phyloP scores from a whole-genome alignment of 371 early-diverging fungal species.

The Mucor piriformis region DNA sequence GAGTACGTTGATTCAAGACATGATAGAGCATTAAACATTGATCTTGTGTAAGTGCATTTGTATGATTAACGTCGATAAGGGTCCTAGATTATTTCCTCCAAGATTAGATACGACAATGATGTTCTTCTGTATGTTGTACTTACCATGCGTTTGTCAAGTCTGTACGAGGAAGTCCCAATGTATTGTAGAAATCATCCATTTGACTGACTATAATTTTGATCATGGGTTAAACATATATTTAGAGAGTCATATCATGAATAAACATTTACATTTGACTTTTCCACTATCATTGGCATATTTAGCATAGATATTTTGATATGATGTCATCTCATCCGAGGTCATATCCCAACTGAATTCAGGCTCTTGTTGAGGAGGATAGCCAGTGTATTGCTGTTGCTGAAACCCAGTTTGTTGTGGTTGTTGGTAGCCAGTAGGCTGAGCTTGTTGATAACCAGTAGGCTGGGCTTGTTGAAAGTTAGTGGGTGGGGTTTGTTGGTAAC shows the following conservation, averaged over 20 bases:
- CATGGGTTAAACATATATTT: too few relatives aligned
- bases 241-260: not conserved
- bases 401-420: conserved; percentile 39
- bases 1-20: conserved; percentile 61
- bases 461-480: conserved; percentile 44
- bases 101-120: not conserved
- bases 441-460: conserved; percentile 41
- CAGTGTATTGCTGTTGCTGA: conserved; percentile 45
- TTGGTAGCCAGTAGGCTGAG: conserved; percentile 28
- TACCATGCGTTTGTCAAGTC: conserved; percentile 68
- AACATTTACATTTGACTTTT: conserved; percentile 62
- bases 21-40: conserved; percentile 66
- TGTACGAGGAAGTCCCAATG: conserved; percentile 60
- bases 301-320: conserved; percentile 67
- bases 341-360: conserved; percentile 77
- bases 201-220: conserved; percentile 54
- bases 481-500: conserved; percentile 40
- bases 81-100: conserved; percentile 33
- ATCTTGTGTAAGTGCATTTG: conserved; percentile 65
- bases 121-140: not conserved
- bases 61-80: conserved; percentile 65
- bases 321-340: conserved; percentile 67
- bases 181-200: conserved; percentile 66
- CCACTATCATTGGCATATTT: conserved; percentile 65
- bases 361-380: conserved; percentile 28